Conservation (phyloP, 2,329 filamentous ascomycete genomes). For the Erysiphe pulchra region DNA sequence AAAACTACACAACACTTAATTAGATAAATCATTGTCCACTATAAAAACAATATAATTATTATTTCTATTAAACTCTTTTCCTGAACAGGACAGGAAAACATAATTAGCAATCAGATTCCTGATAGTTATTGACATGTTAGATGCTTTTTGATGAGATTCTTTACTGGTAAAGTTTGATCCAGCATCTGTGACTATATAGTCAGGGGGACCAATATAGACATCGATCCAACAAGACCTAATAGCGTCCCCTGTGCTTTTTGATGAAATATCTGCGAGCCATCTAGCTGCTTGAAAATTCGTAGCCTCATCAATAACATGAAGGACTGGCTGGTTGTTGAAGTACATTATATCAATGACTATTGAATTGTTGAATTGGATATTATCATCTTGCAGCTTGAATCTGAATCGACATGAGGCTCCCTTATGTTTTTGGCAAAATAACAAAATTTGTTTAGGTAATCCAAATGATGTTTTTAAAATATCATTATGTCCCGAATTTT, state of each 20-base stretch:
- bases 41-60: no score
- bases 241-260: no score
- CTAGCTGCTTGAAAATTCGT: neutral
- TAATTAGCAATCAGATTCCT: no score
- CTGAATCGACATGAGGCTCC: neutral
- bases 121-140: neutral
- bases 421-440: neutral
- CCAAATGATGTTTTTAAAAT: neutral
- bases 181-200: neutral
- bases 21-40: no score
- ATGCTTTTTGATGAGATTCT: neutral
- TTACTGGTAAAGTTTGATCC: neutral
- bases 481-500: neutral
- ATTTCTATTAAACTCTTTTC: no score
- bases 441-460: neutral
- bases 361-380: neutral
- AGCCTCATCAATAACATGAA: neutral
- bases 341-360: neutral
- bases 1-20: no score
- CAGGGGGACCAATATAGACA: no score
- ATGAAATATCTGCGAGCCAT: no score
- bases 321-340: neutral
- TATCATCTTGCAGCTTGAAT: neutral
- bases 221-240: no score
- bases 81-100: no score